Conservation (phyloP, 345 rosid genomes). For the Eucalyptus cloeziana region DNA sequence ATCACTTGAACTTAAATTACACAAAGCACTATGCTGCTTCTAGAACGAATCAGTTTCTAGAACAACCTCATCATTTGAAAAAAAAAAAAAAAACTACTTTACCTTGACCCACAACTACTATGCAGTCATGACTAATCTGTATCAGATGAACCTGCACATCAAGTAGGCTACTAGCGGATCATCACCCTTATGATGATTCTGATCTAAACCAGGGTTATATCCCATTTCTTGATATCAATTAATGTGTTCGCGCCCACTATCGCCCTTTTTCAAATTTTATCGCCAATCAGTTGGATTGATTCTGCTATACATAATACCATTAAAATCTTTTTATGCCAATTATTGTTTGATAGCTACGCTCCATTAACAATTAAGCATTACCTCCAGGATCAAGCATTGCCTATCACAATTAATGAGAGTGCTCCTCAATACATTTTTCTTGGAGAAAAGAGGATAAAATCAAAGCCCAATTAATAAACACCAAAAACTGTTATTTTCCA, state of each 20-base stretch:
- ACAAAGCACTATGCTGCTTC: neutral
- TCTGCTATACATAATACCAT: neutral
- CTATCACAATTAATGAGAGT: neutral
- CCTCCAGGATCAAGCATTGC: neutral
- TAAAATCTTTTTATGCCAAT: neutral
- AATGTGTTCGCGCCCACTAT: neutral
- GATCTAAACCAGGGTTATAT: fast-evolving
- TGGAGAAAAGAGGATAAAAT: neutral
- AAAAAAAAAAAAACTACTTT: neutral
- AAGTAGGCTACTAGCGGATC: neutral
- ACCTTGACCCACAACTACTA: neutral
- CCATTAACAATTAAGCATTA: neutral
- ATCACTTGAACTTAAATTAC: neutral
- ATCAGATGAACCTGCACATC: neutral
- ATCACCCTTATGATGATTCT: neutral
- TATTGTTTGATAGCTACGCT: neutral
- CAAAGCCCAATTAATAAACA: neutral
- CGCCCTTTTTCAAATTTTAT: neutral
- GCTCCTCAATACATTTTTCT: neutral
- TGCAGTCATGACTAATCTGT: neutral
- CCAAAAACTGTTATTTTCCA: neutral
- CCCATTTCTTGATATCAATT: neutral
- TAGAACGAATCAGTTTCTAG: neutral
- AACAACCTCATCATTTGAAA: neutral
- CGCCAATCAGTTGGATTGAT: neutral